phyloP scores from a whole-genome alignment of 164 flowering plant genomes.

The Nelumbo lutea region DNA sequence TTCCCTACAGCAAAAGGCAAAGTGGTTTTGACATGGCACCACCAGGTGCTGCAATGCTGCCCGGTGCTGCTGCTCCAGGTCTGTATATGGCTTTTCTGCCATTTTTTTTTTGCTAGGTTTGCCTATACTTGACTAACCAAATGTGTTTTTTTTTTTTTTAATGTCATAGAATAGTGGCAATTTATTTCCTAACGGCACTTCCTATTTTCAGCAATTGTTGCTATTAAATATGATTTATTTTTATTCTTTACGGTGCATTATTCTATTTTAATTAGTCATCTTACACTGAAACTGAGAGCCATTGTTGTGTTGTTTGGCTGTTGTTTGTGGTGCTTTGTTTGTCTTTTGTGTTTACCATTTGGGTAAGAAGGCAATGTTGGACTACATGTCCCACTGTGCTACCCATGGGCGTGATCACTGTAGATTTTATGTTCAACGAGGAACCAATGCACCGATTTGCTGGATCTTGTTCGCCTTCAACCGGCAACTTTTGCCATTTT shows the following conservation, averaged over 20 bases:
- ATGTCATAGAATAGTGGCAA: neutral
- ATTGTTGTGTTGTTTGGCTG: constrained; percentile 73
- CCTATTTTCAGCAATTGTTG: neutral
- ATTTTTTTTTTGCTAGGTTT: neutral
- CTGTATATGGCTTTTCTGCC: constrained; percentile 9
- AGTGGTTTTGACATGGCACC: constrained; percentile 94
- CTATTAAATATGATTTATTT: constrained; percentile 10
- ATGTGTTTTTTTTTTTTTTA: neutral
- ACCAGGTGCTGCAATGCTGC: constrained; percentile 33
- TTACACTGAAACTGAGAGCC: constrained; percentile 53
- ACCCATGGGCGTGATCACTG: constrained; percentile 43
- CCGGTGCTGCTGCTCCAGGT: constrained; percentile 51
- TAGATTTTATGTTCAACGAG: constrained; percentile 55
- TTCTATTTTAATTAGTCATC: constrained; percentile 19
- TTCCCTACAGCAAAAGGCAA: constrained; percentile 53
- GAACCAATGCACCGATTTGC: constrained; percentile 54
- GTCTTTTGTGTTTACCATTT: constrained; percentile 46
- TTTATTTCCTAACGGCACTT: constrained; percentile 2
- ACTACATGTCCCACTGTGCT: constrained; percentile 60
- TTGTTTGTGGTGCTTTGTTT: constrained; percentile 66
- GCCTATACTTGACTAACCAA: constrained; percentile 2
- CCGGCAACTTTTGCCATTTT: constrained; percentile 47
- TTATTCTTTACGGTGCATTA: constrained; percentile 15
- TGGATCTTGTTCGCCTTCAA: constrained; percentile 70
- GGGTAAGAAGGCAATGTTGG: constrained; percentile 81